Percentiles rank a stretch among this genome's conserved stretches.
phyloP scores from a whole-genome alignment of 2,329 filamentous ascomycete species.

The Beauveria rudraprayagi region DNA sequence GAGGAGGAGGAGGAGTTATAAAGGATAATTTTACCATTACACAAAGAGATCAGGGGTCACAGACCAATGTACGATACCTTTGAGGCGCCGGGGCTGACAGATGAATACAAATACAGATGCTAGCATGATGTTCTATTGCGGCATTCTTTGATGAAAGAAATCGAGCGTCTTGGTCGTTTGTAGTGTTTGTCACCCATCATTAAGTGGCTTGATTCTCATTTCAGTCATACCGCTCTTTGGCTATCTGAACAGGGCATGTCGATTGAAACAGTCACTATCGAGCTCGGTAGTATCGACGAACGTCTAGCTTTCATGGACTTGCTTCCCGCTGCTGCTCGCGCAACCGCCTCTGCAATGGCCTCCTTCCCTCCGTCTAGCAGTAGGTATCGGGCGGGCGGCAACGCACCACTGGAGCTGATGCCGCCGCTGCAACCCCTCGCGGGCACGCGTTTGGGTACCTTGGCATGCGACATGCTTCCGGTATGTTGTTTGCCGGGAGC shows the following conservation, averaged over 20 bases:
- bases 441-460: too few species aligned
- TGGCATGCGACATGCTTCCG: too few species aligned
- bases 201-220: background rate
- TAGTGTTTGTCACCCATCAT: background rate
- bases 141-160: background rate
- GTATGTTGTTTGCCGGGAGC: too few species aligned
- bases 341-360: too few species aligned
- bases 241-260: background rate
- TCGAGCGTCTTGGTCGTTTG: background rate
- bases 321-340: background rate
- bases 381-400: too few species aligned
- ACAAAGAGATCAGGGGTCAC: background rate
- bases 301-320: background rate
- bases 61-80: slow-evolving; percentile 10
- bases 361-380: too few species aligned
- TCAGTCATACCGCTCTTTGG: background rate
- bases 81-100: background rate
- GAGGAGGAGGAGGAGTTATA: slow-evolving; percentile 37
- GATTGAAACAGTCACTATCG: background rate
- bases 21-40: slow-evolving; percentile 11
- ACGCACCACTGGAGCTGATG: too few species aligned
- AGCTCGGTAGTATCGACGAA: background rate
- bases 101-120: background rate
- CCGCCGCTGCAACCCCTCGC: too few species aligned
- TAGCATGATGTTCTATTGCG: background rate